phyloP scores from a whole-genome alignment of 108 stramenopile species.

The Tribonema minus region DNA sequence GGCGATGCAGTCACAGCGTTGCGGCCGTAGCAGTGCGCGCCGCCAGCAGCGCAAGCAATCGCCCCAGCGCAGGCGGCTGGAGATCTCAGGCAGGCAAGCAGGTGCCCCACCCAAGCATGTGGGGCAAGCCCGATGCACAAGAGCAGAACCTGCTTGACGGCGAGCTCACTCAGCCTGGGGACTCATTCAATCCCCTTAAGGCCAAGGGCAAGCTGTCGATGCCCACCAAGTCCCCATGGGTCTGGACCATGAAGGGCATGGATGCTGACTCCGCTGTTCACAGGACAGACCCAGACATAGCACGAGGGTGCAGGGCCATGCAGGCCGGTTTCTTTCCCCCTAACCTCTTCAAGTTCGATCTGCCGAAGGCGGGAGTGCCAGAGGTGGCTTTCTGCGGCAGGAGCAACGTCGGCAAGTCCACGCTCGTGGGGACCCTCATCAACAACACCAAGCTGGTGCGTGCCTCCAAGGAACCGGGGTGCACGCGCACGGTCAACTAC shows the following conservation, averaged over 20 bases:
- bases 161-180: no score
- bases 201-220: slow-evolving; percentile 12
- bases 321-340: slow-evolving; percentile 12
- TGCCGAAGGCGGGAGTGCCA: slow-evolving; percentile 12
- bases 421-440: slow-evolving; percentile 74
- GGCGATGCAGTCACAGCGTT: no score
- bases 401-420: slow-evolving; percentile 84
- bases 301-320: background rate
- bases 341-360: slow-evolving; percentile 8
- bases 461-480: slow-evolving; percentile 86
- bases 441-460: slow-evolving; percentile 67
- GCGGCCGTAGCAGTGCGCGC: no score
- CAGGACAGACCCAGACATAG: no score
- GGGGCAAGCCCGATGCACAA: no score
- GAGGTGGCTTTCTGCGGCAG: slow-evolving; percentile 87
- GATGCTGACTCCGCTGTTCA: background rate
- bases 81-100: no score
- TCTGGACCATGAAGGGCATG: slow-evolving; percentile 12
- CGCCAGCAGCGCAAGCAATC: no score
- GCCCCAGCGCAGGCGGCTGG: no score
- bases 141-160: no score
- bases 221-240: slow-evolving; percentile 17
- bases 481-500: slow-evolving; percentile 90
- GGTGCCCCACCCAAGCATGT: no score
- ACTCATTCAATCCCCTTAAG: no score